These are phyloP conservation scores for Cadophora sp. DNA, from an alignment of 2,329 filamentous ascomycete genomes.

Conservation along the genomic window DNA sequence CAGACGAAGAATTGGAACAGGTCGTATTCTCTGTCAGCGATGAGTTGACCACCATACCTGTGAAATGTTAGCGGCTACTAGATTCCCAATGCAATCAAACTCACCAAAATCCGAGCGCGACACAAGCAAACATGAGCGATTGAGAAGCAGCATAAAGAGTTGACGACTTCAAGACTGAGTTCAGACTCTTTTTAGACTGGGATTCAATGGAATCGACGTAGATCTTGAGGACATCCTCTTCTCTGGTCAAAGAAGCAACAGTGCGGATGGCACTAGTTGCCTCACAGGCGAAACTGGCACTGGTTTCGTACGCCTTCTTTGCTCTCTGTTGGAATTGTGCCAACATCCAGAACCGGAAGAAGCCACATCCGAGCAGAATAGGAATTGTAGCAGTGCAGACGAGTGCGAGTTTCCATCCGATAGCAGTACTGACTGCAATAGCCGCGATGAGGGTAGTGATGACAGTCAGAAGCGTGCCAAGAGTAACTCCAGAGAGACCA, in stretches of 20 bases:
- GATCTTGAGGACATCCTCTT: conserved; percentile 76
- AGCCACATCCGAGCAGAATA: conserved; percentile 79
- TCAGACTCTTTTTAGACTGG: conserved; percentile 72
- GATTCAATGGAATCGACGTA: conserved; percentile 72
- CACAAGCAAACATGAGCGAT: conserved; percentile 81
- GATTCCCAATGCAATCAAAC: not conserved
- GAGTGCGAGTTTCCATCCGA: conserved; percentile 88
- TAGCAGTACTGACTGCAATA: conserved; percentile 71
- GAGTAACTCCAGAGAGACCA: conserved; percentile 84
- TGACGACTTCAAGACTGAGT: conserved; percentile 78
- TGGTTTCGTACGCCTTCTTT: conserved; percentile 79
- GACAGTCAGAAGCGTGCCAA: conserved; percentile 86
- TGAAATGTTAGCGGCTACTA: conserved; percentile 16
- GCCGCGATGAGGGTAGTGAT: conserved; percentile 79
- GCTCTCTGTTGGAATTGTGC: conserved; percentile 80
- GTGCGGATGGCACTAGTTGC: conserved; percentile 94
- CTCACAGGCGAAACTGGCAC: conserved; percentile 89
- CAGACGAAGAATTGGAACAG: conserved; percentile 93
- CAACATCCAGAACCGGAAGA: conserved; percentile 85
- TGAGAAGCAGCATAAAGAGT: conserved; percentile 84
- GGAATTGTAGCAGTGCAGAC: conserved; percentile 83
- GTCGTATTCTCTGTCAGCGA: conserved; percentile 72
- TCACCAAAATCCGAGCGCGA: conserved; percentile 86
- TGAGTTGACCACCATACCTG: conserved; percentile 76
- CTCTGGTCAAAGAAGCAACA: conserved; percentile 87